These are phyloP conservation scores for Singerocomus rubriflavus DNA, from an alignment of 1,284 basidiomycete genomes.

Conservation along the genomic window DNA sequence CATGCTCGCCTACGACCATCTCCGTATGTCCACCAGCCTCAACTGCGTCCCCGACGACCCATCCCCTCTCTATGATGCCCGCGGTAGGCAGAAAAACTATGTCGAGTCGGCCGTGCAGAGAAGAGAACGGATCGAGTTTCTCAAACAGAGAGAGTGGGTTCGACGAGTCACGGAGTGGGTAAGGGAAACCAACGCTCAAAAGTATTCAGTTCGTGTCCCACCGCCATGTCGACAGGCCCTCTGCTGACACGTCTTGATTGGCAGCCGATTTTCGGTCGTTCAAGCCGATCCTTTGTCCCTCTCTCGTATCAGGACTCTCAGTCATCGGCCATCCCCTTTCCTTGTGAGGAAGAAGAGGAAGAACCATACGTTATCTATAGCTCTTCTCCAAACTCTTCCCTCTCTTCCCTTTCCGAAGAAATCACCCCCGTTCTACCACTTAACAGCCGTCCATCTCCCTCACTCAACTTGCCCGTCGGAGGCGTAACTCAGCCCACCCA, in stretches of 20 bases:
- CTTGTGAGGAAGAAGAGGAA: slow-evolving; percentile 27
- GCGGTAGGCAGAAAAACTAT: slow-evolving; percentile 29
- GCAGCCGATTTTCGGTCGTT: slow-evolving; percentile 24
- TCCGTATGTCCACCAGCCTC: slow-evolving; percentile 11
- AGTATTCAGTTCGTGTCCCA: slow-evolving; percentile 21
- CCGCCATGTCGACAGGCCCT: neutral
- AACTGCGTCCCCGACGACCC: neutral
- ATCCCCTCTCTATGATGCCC: slow-evolving; percentile 19
- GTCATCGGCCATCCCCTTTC: slow-evolving; percentile 28
- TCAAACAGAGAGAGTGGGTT: slow-evolving; percentile 34
- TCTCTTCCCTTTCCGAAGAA: slow-evolving; percentile 34
- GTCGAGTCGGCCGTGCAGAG: slow-evolving; percentile 28
- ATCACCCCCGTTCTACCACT: slow-evolving; percentile 29
- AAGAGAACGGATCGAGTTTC: slow-evolving; percentile 34
- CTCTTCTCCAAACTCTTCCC: slow-evolving; percentile 33
- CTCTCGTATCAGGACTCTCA: slow-evolving; percentile 16
- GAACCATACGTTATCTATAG: slow-evolving; percentile 36
- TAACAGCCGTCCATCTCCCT: slow-evolving; percentile 11
- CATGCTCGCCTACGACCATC: slow-evolving; percentile 23
- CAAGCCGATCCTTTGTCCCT: slow-evolving; percentile 10
- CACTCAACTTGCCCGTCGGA: slow-evolving; percentile 5
- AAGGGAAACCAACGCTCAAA: slow-evolving; percentile 31
- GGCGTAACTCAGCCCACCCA: slow-evolving; percentile 14
- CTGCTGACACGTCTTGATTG: neutral
- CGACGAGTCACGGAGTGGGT: slow-evolving; percentile 37